Conservation (phyloP, 2,329 filamentous ascomycete species). For the Epicoccum nigrum region DNA sequence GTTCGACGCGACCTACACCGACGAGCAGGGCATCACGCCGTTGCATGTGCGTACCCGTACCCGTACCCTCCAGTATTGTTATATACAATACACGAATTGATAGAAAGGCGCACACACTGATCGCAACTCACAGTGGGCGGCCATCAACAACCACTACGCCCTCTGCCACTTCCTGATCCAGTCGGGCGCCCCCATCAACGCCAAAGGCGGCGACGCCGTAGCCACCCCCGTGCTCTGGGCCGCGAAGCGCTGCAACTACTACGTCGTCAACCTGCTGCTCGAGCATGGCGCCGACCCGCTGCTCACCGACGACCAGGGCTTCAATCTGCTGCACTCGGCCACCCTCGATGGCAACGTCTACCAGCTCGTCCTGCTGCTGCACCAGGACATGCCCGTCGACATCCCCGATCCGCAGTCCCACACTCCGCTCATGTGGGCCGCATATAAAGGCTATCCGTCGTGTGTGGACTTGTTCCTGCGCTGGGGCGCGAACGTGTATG, state of each 20-base stretch:
- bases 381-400: constrained; percentile 95
- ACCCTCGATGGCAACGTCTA: constrained; percentile 97
- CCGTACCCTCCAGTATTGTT: no score
- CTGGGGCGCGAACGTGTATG: constrained; percentile 94
- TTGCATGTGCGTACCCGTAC: constrained; percentile 72
- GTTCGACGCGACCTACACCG: constrained; percentile 80
- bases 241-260: constrained; percentile 94
- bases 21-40: constrained; percentile 93
- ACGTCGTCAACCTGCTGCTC: constrained; percentile 90
- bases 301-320: constrained; percentile 91
- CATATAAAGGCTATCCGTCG: constrained; percentile 93
- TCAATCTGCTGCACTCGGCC: constrained; percentile 96
- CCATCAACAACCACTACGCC: constrained; percentile 97
- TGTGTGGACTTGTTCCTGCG: constrained; percentile 91
- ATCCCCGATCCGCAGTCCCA: constrained; percentile 88
- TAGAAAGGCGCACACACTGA: constrained; percentile 15
- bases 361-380: constrained; percentile 84
- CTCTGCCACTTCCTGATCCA: constrained; percentile 96
- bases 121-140: constrained; percentile 77
- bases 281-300: constrained; percentile 91
- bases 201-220: constrained; percentile 91
- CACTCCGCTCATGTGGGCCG: constrained; percentile 97
- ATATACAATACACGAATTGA: no score
- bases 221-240: constrained; percentile 97
- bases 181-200: constrained; percentile 86